These are phyloP conservation scores for Ascochyta rabiei DNA, from an alignment of 2,329 filamentous ascomycete genomes.

Conservation along the genomic window DNA sequence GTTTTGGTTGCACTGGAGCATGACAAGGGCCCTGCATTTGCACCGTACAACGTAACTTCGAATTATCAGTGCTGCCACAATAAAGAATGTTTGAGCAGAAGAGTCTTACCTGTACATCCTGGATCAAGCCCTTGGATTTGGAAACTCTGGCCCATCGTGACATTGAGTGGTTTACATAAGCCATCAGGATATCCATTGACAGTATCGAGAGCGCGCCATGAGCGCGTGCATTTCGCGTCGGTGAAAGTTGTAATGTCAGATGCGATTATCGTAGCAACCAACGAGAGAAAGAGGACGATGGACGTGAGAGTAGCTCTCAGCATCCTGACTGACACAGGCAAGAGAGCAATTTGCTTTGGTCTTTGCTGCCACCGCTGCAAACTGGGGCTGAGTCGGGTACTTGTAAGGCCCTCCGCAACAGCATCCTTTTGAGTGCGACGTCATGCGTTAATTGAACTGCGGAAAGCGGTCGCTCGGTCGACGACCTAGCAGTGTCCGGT, in stretches of 20 bases:
- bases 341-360: too few relatives aligned
- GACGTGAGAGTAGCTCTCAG: neutral
- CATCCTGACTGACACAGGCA: neutral
- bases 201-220: constrained; percentile 18
- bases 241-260: constrained; percentile 23
- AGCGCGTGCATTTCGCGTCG: constrained; percentile 19
- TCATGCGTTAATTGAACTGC: too few relatives aligned
- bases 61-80: neutral
- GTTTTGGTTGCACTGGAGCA: constrained; percentile 28
- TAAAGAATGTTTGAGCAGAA: neutral
- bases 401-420: too few relatives aligned
- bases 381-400: too few relatives aligned
- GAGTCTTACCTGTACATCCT: constrained; percentile 31
- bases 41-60: constrained; percentile 36
- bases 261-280: neutral
- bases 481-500: too few relatives aligned
- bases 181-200: constrained; percentile 28
- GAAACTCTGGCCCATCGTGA: constrained; percentile 25
- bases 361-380: too few relatives aligned
- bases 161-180: constrained; percentile 20
- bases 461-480: too few relatives aligned
- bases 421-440: too few relatives aligned
- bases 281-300: neutral
- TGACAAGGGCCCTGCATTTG: constrained; percentile 14
- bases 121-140: constrained; percentile 32